A percentile compares a stretch with the other conserved stretches of the same genome.
phyloP scores from a whole-genome alignment of 768 basidiomycete genomes.

The Macrolepiota dolichaula region DNA sequence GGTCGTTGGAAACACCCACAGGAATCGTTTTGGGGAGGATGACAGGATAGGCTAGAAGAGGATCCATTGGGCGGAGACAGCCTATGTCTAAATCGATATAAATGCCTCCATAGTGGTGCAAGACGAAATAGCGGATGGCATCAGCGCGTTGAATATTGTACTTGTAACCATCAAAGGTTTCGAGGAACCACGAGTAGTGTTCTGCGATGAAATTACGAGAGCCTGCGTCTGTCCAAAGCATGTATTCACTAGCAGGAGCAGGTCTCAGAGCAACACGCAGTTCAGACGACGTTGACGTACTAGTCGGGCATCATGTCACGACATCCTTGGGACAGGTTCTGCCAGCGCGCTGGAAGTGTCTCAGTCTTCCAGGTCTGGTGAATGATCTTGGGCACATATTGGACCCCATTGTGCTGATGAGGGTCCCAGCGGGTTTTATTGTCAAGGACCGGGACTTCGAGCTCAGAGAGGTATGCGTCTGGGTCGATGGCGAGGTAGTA shows the following conservation, averaged over 20 bases:
- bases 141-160: constrained; percentile 96
- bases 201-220: constrained; percentile 88
- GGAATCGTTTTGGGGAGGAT: constrained; percentile 95
- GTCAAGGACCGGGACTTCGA: constrained; percentile 61
- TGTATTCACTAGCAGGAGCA: constrained; percentile 72
- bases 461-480: constrained; percentile 75
- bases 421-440: constrained; percentile 62
- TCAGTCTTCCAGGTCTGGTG: constrained; percentile 99
- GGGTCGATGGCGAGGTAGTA: constrained; percentile 84
- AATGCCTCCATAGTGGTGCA: constrained; percentile 91
- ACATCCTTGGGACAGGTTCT: constrained; percentile 76
- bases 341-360: constrained; percentile 79
- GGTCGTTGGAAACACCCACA: constrained; percentile 95
- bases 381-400: constrained; percentile 86
- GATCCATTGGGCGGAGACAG: constrained; percentile 82
- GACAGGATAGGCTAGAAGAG: constrained; percentile 80
- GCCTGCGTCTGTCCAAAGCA: constrained; percentile 92
- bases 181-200: constrained; percentile 89
- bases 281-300: constrained; percentile 46
- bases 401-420: constrained; percentile 54
- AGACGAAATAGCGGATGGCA: constrained; percentile 96
- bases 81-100: constrained; percentile 98
- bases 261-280: constrained; percentile 10
- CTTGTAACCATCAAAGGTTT: constrained; percentile 88
- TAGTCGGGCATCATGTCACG: constrained; percentile 94